phyloP scores from a whole-genome alignment of 148 eudicot species.

The Camellia sinensis region DNA sequence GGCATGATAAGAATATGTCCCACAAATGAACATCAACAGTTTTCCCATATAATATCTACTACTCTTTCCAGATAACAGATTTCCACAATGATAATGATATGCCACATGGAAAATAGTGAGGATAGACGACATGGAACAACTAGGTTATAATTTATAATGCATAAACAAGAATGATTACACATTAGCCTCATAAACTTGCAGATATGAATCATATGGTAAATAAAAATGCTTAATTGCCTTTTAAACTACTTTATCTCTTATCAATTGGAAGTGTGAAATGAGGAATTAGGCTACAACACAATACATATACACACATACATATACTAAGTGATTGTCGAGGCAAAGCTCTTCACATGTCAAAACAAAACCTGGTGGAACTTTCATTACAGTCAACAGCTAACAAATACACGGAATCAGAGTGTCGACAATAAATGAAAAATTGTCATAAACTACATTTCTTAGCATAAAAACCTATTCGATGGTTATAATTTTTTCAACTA shows the following conservation, averaged over 20 bases:
- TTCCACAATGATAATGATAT: not conserved
- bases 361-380: not conserved
- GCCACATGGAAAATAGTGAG: not conserved
- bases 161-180: too few species aligned
- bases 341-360: not conserved
- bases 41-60: too few species aligned
- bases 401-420: not conserved
- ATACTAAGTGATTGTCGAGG: too few species aligned
- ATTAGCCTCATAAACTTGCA: too few species aligned
- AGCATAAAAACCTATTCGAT: not conserved
- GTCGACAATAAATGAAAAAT: not conserved
- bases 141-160: too few species aligned
- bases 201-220: too few species aligned
- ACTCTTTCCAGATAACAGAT: too few species aligned
- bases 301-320: too few species aligned
- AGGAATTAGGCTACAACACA: not conserved
- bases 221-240: too few species aligned
- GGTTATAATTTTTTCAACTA: not conserved
- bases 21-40: not conserved
- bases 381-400: not conserved
- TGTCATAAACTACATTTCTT: not conserved
- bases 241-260: too few species aligned
- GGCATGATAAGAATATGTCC: slow-evolving; percentile 12
- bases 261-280: too few species aligned
- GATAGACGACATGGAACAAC: too few species aligned